Evolutionary conservation across 2,329 filamentous ascomycete genomes (phyloP), one percentile per base, ranked within the genome.

Genomic region (Xylariaceae sp.): DNA sequence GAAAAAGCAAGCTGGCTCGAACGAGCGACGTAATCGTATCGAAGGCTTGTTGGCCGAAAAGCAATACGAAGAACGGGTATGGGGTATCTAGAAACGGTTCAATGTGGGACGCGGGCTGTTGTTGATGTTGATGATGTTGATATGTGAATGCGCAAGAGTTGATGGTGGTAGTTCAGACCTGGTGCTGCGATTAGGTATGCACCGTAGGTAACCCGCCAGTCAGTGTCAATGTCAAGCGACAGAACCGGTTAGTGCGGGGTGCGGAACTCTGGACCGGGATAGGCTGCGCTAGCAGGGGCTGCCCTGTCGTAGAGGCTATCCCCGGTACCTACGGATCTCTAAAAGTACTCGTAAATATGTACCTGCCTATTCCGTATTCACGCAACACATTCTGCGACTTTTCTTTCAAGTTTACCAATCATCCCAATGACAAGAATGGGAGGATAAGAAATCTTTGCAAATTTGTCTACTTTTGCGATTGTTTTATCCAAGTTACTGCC

Each of bases 231-330:
- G 37, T 51, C 23, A 35, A 17, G 53, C 7, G 23, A 56, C 49
- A 30, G 52, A 53, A 52, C 47, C 49, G 55, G 53, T 47, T 64
- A 64, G 62, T 62, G 62, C 59, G 62, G 62, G 62, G 62, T 60
- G 62, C 59, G 62, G 60, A 60, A 60, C 42, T 39, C 8, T n/a
- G 5, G 15, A 18, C 35, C 30, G n/a, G 39, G 17, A 34, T n/a
- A 47, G 42, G 37, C 30, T 30, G 49, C 49, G 23, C 49, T 51
- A 51, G 49, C 23, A 51, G 30, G 49, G 49, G 11, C 48, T 42
- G 8, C 37, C 37, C 37, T 42, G 37, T 13, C 23, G 23, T 30
- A 30, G 23, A 30, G 23, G 37, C 37, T 42, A 42, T 42, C 17
- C 17, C 17, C 17, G 17, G 17, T 18, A 18, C 17, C 17, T 18